These are phyloP conservation scores for Leccinum truebloodii DNA, from an alignment of 768 basidiomycete genomes.

Conservation along the genomic window DNA sequence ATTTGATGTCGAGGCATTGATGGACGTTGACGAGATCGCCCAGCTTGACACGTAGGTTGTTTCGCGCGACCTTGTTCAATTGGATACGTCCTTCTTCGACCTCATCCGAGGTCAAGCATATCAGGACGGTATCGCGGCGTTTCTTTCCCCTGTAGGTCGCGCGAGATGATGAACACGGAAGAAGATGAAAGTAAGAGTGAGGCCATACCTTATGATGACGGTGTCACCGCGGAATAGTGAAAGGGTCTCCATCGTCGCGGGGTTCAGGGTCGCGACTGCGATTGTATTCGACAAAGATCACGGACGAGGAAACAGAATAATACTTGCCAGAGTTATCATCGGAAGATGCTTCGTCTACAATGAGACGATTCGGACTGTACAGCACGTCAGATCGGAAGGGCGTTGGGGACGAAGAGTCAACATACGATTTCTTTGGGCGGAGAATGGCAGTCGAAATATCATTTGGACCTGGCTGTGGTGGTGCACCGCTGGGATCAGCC, in stretches of 20 bases:
- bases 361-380: conserved; percentile 89
- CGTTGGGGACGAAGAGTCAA: conserved; percentile 21
- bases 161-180: conserved; percentile 6
- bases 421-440: conserved; percentile 96
- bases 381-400: conserved; percentile 18
- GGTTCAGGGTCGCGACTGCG: conserved; percentile 90
- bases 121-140: conserved; percentile 95
- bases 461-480: conserved; percentile 82
- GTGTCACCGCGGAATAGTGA: conserved; percentile 97
- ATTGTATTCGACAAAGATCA: conserved; percentile 18
- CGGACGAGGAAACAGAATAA: not conserved
- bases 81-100: conserved; percentile 98
- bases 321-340: conserved; percentile 93
- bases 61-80: conserved; percentile 99
- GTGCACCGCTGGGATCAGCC: conserved; percentile 84
- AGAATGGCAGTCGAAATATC: conserved; percentile 95
- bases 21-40: conserved; percentile 96
- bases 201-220: conserved; percentile 82
- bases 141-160: conserved; percentile 79
- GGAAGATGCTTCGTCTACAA: conserved; percentile 90
- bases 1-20: conserved; percentile 96
- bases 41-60: conserved; percentile 96
- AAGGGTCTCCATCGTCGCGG: conserved; percentile 93
- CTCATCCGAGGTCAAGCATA: conserved; percentile 92
- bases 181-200: not conserved